Evolutionary conservation across 257 asterid species (phyloP).

Genomic region (Solanum chaucha): DNA sequence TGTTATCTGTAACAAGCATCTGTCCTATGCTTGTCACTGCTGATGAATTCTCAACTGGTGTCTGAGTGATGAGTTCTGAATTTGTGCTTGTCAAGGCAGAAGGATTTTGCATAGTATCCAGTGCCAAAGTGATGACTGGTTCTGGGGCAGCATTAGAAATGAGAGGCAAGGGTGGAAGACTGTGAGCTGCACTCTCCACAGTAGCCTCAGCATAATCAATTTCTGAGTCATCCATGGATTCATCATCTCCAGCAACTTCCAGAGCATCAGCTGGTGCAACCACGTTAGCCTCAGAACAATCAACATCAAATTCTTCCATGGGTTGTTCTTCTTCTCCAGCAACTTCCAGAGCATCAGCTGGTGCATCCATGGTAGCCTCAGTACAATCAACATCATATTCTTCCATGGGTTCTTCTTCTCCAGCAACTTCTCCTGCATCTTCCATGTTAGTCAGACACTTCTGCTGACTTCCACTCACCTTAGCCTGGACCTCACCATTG

Average conservation of each 20-base stretch:
- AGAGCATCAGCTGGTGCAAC: background rate
- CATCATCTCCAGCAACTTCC: background rate
- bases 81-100: background rate
- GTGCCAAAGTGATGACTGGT: background rate
- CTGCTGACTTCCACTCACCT: background rate
- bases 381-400: background rate
- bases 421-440: background rate
- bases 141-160: background rate
- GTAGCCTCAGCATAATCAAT: background rate
- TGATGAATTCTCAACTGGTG: background rate
- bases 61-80: background rate
- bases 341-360: background rate
- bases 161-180: background rate
- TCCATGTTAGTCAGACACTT: background rate
- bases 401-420: background rate
- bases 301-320: background rate
- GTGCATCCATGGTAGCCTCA: background rate
- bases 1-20: slow-evolving; percentile 27
- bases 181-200: background rate
- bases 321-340: background rate
- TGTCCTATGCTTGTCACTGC: background rate
- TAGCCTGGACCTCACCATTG: background rate
- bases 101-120: background rate
- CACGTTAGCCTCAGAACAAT: background rate
- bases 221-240: background rate